Evolutionary conservation across 345 rosid species (phyloP), one percentile per base, ranked within the genome.

Genomic region (Eucalyptus curtisii): DNA sequence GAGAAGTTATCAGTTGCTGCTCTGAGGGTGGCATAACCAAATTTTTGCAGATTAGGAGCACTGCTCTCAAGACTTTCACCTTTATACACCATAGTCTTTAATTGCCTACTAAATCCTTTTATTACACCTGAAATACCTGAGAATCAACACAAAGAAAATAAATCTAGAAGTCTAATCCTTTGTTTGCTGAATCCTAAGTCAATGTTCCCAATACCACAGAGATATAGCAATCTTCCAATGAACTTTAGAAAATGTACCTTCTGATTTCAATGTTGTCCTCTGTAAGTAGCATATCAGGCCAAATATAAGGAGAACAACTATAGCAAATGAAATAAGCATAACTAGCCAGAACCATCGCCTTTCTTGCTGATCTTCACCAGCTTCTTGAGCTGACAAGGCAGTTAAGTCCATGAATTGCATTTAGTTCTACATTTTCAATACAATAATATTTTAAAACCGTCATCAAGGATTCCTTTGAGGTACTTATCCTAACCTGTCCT

Each of bases 1-100:
- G 91, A 89, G 89, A 93, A 93, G 89, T 92, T 88, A 48, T 91
- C 30, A 30, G 95, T 93, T 37, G 95, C 94, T 79, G 57, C 88
- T 87, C 88, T 90, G 49, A 93, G 87, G 61, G 44, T 88, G 12
- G 80, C 88, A 40, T 90, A 91, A 55, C 87, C 88, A 88, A 92
- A 93, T 12, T 31, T 88, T 81, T 89, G 91, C 86, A 88, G 88
- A 82, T 37, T 87, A 48, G 86, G 88, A 27, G 86, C 89, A 86
- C 92, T 87, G 14, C 64, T 57, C 13, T 91, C 88, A 44, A 85
- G 66, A 48, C 88, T 87, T 45, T 89, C 50, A 30, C 48, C 57
- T 45, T 55, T 55, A 71, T 37, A 8, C 11, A 80, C 44, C 87
- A 42, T 47, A 30, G 11, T 31, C 59, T 68, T 76, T 1, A 55